Percentiles rank a stretch among this genome's conserved stretches.
Evolutionary conservation across 1,139 yeast species (phyloP).

Genomic region (Yamadazyma spencermartinsiae): DNA sequence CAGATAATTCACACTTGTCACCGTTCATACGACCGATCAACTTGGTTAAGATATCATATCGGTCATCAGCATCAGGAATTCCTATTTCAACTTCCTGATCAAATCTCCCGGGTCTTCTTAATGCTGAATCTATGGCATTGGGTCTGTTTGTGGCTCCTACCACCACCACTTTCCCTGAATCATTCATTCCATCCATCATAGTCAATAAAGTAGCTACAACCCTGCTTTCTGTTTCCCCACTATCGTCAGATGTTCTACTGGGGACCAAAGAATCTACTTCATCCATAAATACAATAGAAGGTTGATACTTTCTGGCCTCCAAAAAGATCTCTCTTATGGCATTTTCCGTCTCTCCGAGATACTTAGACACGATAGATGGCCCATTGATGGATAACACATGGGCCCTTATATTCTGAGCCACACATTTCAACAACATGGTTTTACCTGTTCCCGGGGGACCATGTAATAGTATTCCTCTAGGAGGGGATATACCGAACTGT

Average conservation of each 20-base stretch:
- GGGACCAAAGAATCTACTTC: slow-evolving; percentile 93
- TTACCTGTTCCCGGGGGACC: slow-evolving; percentile 99
- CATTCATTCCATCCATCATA: slow-evolving; percentile 86
- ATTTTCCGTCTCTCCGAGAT: slow-evolving; percentile 90
- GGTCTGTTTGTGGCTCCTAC: slow-evolving; percentile 85
- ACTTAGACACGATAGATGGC: slow-evolving; percentile 88
- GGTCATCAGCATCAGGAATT: slow-evolving; percentile 69
- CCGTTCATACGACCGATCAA: slow-evolving; percentile 61
- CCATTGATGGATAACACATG: slow-evolving; percentile 87
- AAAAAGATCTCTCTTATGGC: slow-evolving; percentile 76
- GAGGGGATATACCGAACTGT: slow-evolving; percentile 87
- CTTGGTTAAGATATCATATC: slow-evolving; percentile 61
- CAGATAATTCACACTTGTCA: slow-evolving; percentile 53
- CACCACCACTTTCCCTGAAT: slow-evolving; percentile 66
- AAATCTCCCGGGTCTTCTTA: slow-evolving; percentile 69
- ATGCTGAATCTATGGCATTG: slow-evolving; percentile 64
- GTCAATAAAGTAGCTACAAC: slow-evolving; percentile 87
- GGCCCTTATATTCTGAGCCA: slow-evolving; percentile 70
- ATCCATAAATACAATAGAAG: slow-evolving; percentile 83
- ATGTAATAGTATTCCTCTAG: slow-evolving; percentile 84
- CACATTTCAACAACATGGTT: slow-evolving; percentile 81
- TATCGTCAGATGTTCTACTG: slow-evolving; percentile 73
- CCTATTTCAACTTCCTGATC: slow-evolving; percentile 85
- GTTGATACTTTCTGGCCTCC: slow-evolving; percentile 84
- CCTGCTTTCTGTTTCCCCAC: slow-evolving; percentile 86